Conservation (phyloP, 2,329 filamentous ascomycete species). For the Colletotrichum musicola region DNA sequence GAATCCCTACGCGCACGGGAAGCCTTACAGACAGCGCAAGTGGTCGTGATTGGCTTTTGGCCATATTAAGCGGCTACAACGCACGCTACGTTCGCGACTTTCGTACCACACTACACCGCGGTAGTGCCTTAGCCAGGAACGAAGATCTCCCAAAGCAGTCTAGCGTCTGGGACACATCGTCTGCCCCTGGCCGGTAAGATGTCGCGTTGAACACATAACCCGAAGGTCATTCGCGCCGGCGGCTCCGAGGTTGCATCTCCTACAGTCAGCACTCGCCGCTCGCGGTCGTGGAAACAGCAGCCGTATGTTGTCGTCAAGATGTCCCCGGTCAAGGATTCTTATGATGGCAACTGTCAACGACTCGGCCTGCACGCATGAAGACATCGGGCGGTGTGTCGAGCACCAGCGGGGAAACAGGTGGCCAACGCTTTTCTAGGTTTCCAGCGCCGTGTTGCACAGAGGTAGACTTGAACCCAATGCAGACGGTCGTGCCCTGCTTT, state of each 20-base stretch:
- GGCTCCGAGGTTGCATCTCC: too few relatives aligned
- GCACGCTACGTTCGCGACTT: not conserved
- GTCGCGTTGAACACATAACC: slow-evolving; percentile 1
- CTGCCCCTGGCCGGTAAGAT: not conserved
- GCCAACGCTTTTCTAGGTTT: too few relatives aligned
- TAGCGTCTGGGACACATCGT: slow-evolving; percentile 22
- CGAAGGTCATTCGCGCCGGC: too few relatives aligned
- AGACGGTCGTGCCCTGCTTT: not conserved
- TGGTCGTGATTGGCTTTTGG: slow-evolving; percentile 17
- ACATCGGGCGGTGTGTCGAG: too few relatives aligned
- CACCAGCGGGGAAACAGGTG: too few relatives aligned
- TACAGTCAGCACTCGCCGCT: too few relatives aligned
- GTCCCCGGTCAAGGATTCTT: too few relatives aligned
- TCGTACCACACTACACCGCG: not conserved
- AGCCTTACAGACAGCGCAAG: slow-evolving; percentile 1
- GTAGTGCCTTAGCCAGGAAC: not conserved
- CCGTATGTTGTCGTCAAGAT: too few relatives aligned
- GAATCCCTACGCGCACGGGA: not conserved
- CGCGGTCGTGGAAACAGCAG: too few relatives aligned
- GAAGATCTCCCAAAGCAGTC: not conserved
- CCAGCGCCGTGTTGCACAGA: too few relatives aligned
- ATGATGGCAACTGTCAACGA: too few relatives aligned
- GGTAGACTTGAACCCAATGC: not conserved
- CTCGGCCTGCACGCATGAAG: too few relatives aligned
- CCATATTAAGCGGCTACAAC: slow-evolving; percentile 11